Base-by-base conservation (phyloP, 2,329 filamentous ascomycete genomes). In the Monosporascus cannonballus region DNA sequence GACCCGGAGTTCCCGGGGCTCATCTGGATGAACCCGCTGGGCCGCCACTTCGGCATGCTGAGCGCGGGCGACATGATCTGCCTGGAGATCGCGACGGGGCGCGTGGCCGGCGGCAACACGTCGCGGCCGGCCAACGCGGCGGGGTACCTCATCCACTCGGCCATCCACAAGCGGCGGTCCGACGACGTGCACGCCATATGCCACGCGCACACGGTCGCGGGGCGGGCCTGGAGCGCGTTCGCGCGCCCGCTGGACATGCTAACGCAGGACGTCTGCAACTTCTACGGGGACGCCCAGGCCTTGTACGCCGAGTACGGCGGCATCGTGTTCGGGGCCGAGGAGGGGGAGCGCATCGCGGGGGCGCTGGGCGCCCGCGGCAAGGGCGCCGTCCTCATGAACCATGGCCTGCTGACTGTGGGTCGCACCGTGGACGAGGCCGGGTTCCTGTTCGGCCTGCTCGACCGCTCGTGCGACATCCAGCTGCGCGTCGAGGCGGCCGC, bases 361-460 rank as follows among this genome's bases (percentile, higher is more conserved):
- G 79, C 85, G 0, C 72, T 91, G 1, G 86, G 86, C 0, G 53
- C 60, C 25, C 67, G 73, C 1, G 79, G 80, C 59, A 86, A 78
- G 65, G 85, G 77, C 1, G 76, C 82, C 56, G 83, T 90, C 47
- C 70, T 90, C 49, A 74, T 85, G 58, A 90, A 90, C 65, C 87
- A 90, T 68, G 87, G 87, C 0, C 70, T 91, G 37, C 68, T 90
- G 49, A 88, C 85, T 0, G 86, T 89, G 0, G 87, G 87, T 4
- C 62, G 68, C 6, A 90, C 87, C 0, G 86, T 90, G 2, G 87
- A 90, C 63, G 87, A 90, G 68, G 87, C 87, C 1, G 83, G 83
- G 0, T 90, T 85, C 66, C 67, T 89, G 49, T 87, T 89, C 64
- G 83, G 81, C 0, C 70, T 86, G 45, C 75, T 89, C 66, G 87